phyloP scores from a whole-genome alignment of 2,329 filamentous ascomycete species.

The Tolypocladium tropicale region DNA sequence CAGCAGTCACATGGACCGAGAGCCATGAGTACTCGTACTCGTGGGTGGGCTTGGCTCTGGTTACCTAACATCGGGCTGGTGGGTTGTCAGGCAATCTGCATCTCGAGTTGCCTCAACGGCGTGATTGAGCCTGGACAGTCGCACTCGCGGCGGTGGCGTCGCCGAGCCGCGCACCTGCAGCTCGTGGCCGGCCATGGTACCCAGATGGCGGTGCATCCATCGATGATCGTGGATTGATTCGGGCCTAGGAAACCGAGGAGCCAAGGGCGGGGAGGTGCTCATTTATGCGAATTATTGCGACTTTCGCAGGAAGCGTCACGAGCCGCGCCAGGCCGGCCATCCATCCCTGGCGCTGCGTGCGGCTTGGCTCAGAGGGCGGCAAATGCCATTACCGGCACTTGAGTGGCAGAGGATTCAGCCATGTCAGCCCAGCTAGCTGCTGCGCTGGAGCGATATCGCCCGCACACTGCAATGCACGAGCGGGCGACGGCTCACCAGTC shows the following conservation, averaged over 20 bases:
- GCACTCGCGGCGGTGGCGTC: background rate
- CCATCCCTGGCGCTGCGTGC: background rate
- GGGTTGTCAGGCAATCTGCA: background rate
- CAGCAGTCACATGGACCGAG: slow-evolving; percentile 5
- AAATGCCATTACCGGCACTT: background rate
- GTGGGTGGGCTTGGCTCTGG: slow-evolving; percentile 6
- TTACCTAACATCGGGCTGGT: slow-evolving; percentile 2
- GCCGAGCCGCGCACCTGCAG: background rate
- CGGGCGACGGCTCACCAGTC: background rate
- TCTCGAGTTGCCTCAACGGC: background rate
- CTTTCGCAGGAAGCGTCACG: background rate
- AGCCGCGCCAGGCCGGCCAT: background rate
- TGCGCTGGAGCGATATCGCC: background rate
- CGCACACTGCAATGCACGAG: background rate
- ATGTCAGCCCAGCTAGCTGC: background rate
- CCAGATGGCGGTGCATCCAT: background rate
- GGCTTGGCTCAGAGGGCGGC: too few species aligned
- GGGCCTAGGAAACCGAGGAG: background rate
- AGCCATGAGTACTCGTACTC: slow-evolving; percentile 4
- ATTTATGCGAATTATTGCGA: background rate
- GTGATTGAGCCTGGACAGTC: background rate
- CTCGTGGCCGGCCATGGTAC: background rate
- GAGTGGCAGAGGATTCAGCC: background rate
- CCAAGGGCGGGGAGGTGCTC: background rate
- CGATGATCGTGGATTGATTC: background rate